Base-by-base conservation (phyloP, 768 basidiomycete species). In the Serendipita vermifera region DNA sequence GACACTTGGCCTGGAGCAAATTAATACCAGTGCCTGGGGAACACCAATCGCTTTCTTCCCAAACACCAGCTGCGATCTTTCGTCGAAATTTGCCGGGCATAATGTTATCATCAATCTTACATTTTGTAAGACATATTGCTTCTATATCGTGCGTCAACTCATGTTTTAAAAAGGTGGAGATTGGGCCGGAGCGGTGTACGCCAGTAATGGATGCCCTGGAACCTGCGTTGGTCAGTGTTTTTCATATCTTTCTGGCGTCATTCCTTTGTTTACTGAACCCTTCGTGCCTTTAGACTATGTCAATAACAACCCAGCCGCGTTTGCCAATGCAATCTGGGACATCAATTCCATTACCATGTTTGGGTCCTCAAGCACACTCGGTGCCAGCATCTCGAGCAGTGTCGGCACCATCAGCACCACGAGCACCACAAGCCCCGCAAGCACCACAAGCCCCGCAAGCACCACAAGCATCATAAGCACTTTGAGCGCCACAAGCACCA, bases 271-370 rank as follows among this genome's bases (percentile, higher is more conserved):
- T 39, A 31, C 36, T 17, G 38, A 14, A 26, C n/a, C n/a, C 15
- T 13, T 20, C 7, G 32, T 33, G n/a, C 24, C 20, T n/a, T 22
- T 33, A 64, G 59, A 53, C 41, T 60, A 60, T 36, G 63, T 64
- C n/a, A 57, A 64, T 51, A 60, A 62, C 55, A 64, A 60, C 46
- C 63, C 63, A 14, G 17, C 14, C 5, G 57, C 40, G 15, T 64
- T 64, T 57, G 32, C 15, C 13, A 61, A 64, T 56, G 60, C 62
- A 3, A 61, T 62, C 33, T 64, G 64, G 64, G 59, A 62, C 35
- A 51, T 64, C 26, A 56, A 58, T 36, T 17, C 54, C 24, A 29
- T 65, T n/a, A 31, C 55, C 3, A 62, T 64, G 24, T 60, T 62
- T 27, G 56, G 24, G 29, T 56, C 20, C 24, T 9, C 15, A 54